A percentile compares a stretch with the other conserved stretches of the same genome.
phyloP scores from a whole-genome alignment of 2,329 filamentous ascomycete species.

The Camillea tinctor region DNA sequence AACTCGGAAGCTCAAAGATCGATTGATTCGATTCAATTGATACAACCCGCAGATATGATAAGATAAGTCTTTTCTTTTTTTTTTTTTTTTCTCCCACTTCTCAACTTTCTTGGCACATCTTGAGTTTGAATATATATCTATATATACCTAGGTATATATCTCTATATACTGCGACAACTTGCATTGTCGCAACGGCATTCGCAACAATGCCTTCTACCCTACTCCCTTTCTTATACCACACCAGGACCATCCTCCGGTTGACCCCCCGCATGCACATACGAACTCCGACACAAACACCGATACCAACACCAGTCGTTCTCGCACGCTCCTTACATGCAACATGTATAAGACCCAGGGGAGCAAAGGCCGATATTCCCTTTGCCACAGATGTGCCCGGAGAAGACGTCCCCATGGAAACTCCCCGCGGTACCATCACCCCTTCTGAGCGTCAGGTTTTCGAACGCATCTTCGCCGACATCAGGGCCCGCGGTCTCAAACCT shows the following conservation, averaged over 20 bases:
- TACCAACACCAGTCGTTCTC: slow-evolving; percentile 16
- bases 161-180: too few species aligned
- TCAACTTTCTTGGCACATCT: too few species aligned
- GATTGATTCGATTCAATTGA: too few species aligned
- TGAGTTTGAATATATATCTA: too few species aligned
- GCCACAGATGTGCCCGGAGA: slow-evolving; percentile 40
- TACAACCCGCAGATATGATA: too few species aligned
- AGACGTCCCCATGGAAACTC: slow-evolving; percentile 15
- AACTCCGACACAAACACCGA: too few species aligned
- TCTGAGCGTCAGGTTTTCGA: slow-evolving; percentile 50
- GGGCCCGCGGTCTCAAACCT: slow-evolving; percentile 35
- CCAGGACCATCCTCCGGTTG: slow-evolving; percentile 55
- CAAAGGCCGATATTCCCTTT: slow-evolving; percentile 54
- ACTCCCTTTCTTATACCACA: slow-evolving; percentile 71
- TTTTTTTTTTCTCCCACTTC: too few species aligned
- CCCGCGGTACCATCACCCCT: slow-evolving; percentile 52
- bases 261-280: slow-evolving; percentile 19
- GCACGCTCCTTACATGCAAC: slow-evolving; percentile 25
- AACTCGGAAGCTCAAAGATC: too few species aligned
- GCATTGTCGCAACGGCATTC: too few species aligned
- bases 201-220: slow-evolving; percentile 47
- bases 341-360: slow-evolving; percentile 18
- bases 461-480: slow-evolving; percentile 59
- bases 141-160: too few species aligned
- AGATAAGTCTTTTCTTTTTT: too few species aligned